phyloP scores from a whole-genome alignment of 345 rosid genomes.

The Durio zibethinus region DNA sequence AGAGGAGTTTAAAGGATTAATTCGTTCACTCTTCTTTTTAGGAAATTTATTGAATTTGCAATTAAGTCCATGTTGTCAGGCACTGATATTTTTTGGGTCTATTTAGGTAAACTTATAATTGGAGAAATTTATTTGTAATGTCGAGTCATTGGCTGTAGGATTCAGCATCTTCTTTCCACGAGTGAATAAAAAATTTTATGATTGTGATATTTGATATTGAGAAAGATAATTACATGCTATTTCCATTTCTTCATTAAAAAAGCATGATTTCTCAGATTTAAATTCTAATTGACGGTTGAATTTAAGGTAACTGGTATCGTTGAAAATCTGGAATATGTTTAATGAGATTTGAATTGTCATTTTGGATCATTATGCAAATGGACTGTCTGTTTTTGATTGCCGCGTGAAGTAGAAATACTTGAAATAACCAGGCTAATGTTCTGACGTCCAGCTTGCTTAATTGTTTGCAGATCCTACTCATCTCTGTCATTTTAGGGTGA shows the following conservation, averaged over 20 bases:
- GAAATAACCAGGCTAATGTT: neutral
- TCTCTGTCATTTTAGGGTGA: neutral
- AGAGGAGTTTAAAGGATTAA: neutral
- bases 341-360: neutral
- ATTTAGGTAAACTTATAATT: neutral
- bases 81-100: neutral
- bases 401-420: neutral
- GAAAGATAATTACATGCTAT: neutral
- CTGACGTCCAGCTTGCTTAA: neutral
- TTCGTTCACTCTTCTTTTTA: neutral
- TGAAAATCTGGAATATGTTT: neutral
- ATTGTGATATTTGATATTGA: neutral
- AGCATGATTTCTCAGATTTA: neutral
- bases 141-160: neutral
- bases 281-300: neutral
- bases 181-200: neutral
- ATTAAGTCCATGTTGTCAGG: neutral
- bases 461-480: neutral
- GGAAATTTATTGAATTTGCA: constrained; percentile 6
- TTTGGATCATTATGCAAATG: neutral
- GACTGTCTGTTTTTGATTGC: no score
- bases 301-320: neutral
- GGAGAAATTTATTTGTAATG: neutral
- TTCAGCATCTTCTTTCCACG: neutral
- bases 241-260: neutral